phyloP scores from a whole-genome alignment of 306 rosid genomes.

The Glycine tomentella region DNA sequence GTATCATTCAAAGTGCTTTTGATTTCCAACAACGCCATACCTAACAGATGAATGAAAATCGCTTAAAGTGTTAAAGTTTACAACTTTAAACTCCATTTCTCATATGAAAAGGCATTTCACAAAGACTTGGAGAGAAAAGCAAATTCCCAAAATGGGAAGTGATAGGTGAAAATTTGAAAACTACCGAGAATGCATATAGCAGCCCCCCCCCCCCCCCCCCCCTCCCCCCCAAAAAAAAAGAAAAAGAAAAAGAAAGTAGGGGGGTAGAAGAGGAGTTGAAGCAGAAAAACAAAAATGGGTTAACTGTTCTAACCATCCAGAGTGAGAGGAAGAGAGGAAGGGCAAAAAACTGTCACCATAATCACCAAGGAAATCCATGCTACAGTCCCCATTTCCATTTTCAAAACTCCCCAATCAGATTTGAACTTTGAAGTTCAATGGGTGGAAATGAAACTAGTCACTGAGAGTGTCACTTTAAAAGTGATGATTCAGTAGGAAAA shows the following conservation, averaged over 20 bases:
- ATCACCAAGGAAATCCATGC: conserved; percentile 53
- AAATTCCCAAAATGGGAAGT: neutral
- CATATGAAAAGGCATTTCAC: neutral
- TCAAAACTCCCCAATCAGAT: conserved; percentile 5
- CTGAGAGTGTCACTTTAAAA: neutral
- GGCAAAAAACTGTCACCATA: conserved; percentile 44
- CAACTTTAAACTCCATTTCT: conserved; percentile 36
- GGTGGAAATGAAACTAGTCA: conserved; percentile 19
- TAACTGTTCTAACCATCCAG: conserved; percentile 71
- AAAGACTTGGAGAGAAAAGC: neutral
- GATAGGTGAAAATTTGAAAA: neutral
- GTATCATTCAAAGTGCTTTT: conserved; percentile 78
- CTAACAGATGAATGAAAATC: conserved; percentile 51
- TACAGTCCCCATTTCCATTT: conserved; percentile 56
- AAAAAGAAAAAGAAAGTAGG: too few species aligned
- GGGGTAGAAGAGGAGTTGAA: conserved; percentile 15
- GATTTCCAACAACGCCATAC: conserved; percentile 81
- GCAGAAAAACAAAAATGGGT: neutral
- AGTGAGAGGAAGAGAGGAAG: conserved; percentile 69
- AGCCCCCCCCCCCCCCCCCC: too few species aligned
- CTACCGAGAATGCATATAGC: neutral
- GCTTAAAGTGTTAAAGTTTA: conserved; percentile 2
- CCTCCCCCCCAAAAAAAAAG: too few species aligned
- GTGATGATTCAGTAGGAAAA: conserved; percentile 41
- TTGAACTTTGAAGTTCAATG: conserved; percentile 35